Evolutionary conservation across 2,329 filamentous ascomycete species (phyloP).

Genomic region (Talaromyces piceae): DNA sequence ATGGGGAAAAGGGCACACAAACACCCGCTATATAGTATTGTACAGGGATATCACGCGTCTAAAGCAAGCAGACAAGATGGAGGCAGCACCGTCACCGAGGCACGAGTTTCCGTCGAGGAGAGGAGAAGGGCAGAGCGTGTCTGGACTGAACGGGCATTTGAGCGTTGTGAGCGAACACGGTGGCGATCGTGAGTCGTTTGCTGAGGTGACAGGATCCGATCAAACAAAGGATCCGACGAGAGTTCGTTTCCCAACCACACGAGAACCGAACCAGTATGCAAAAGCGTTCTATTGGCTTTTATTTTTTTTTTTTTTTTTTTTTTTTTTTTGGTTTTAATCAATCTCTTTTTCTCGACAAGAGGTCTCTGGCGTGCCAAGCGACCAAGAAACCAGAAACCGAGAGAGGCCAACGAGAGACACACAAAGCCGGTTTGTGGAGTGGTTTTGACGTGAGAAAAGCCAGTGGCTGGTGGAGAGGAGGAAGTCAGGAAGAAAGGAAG

Average conservation of each 20-base stretch:
- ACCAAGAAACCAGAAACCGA: background rate
- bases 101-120: conserved; percentile 34
- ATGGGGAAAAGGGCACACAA: conserved; percentile 13
- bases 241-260: background rate
- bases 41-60: conserved; percentile 40
- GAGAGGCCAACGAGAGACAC: background rate
- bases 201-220: conserved; percentile 8
- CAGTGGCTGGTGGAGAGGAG: conserved; percentile 10
- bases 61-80: conserved; percentile 18
- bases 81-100: conserved; percentile 36
- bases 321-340: background rate
- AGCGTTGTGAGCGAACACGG: conserved; percentile 23
- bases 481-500: too few species aligned
- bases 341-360: background rate
- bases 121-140: conserved; percentile 31
- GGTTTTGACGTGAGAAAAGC: conserved; percentile 1
- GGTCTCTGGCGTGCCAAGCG: background rate
- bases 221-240: conserved; percentile 2
- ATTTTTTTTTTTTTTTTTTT: too few species aligned
- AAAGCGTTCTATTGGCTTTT: too few species aligned
- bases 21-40: conserved; percentile 31
- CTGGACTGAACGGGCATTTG: conserved; percentile 39
- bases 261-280: too few species aligned
- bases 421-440: background rate
- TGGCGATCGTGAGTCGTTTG: conserved; percentile 8